Evolutionary conservation across 768 basidiomycete genomes (phyloP).

Genomic region (Boletus pseudo-olivaceus): DNA sequence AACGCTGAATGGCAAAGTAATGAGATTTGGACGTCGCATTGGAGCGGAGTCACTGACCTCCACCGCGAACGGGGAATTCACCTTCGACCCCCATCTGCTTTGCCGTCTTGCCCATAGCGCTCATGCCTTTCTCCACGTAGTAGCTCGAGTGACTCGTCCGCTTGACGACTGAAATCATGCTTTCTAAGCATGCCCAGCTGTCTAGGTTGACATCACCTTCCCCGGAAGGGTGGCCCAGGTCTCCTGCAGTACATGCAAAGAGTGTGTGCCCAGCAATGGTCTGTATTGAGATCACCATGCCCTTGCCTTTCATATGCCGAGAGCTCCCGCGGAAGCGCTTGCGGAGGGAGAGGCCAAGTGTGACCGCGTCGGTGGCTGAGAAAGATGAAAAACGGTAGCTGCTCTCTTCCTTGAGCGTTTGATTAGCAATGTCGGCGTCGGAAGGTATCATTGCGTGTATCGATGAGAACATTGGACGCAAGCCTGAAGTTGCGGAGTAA

Average conservation of each 20-base stretch:
- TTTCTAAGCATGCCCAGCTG: conserved; percentile 74
- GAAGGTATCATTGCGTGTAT: conserved; percentile 60
- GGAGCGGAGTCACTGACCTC: conserved; percentile 52
- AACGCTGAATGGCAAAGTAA: conserved; percentile 50
- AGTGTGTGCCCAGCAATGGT: conserved; percentile 74
- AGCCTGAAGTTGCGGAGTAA: conserved; percentile 9
- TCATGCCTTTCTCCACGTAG: conserved; percentile 86
- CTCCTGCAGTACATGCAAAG: conserved; percentile 82
- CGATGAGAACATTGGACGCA: conserved; percentile 54
- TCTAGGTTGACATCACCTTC: conserved; percentile 77
- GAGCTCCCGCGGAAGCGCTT: conserved; percentile 78
- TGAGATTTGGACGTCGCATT: neutral
- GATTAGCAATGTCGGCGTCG: conserved; percentile 70
- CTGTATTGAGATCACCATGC: conserved; percentile 77
- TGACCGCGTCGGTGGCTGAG: conserved; percentile 74
- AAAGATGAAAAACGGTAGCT: conserved; percentile 70
- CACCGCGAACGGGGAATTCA: conserved; percentile 66
- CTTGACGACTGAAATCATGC: conserved; percentile 75
- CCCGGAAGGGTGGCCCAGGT: conserved; percentile 62
- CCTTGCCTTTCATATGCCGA: conserved; percentile 73
- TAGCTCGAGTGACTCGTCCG: conserved; percentile 82
- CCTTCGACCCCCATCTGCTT: conserved; percentile 67
- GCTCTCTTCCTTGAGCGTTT: conserved; percentile 68
- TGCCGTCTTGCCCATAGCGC: conserved; percentile 75
- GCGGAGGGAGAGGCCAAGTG: conserved; percentile 72